Conservation (phyloP, 495 filamentous ascomycete genomes). For the Clohesyomyces aquaticus region DNA sequence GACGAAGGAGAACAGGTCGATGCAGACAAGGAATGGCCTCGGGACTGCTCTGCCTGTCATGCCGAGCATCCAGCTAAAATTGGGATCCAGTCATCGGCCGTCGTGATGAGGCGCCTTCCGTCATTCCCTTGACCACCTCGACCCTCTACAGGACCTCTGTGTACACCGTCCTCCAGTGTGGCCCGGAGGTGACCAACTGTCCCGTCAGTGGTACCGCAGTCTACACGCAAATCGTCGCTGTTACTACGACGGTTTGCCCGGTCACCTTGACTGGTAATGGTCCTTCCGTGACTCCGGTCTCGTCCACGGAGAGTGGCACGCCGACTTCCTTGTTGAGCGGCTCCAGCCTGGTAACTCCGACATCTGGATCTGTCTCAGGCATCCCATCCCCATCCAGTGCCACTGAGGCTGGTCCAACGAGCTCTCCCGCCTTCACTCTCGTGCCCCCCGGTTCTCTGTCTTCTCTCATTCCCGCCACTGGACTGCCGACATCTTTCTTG, state of each 20-base stretch:
- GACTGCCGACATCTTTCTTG: too few relatives aligned
- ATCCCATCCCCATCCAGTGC: background rate
- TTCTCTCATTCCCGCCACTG: too few relatives aligned
- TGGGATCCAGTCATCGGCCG: background rate
- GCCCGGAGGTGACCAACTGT: conserved; percentile 36
- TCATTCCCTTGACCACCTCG: conserved; percentile 19
- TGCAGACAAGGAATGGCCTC: too few relatives aligned
- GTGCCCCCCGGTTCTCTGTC: background rate
- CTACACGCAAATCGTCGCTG: conserved; percentile 19
- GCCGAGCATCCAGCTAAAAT: background rate
- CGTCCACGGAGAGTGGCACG: background rate
- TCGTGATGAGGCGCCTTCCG: background rate
- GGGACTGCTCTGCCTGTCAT: background rate
- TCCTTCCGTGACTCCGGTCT: background rate
- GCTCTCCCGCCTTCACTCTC: background rate
- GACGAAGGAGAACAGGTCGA: too few relatives aligned
- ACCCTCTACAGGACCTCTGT: conserved; percentile 28
- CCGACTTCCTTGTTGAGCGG: background rate
- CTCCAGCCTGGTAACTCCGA: background rate
- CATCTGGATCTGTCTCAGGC: background rate
- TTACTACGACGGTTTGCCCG: conserved; percentile 34
- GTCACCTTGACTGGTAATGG: background rate
- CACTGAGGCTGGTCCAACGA: background rate
- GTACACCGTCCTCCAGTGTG: conserved; percentile 34
- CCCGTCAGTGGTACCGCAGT: conserved; percentile 12